These are phyloP conservation scores for Rhodotorula graminis DNA, from an alignment of 768 basidiomycete species.

Conservation along the genomic window DNA sequence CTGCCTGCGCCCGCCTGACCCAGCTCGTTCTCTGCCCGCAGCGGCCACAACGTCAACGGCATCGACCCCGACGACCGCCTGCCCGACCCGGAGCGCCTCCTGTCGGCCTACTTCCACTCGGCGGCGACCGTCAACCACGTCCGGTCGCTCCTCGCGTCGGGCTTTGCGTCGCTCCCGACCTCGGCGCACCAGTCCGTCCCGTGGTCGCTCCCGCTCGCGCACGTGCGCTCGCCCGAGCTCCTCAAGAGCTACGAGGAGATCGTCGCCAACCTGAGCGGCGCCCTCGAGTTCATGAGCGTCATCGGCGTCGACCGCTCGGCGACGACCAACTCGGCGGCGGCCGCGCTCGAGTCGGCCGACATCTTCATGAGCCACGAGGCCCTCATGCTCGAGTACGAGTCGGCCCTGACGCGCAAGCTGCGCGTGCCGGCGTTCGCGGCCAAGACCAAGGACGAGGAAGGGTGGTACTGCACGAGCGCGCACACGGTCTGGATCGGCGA, in stretches of 20 bases:
- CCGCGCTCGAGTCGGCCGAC: constrained; percentile 79
- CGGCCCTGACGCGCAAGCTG: constrained; percentile 69
- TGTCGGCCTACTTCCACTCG: constrained; percentile 96
- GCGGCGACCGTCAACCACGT: constrained; percentile 88
- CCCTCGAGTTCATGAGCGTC: constrained; percentile 84
- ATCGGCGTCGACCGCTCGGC: constrained; percentile 61
- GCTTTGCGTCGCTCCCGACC: constrained; percentile 73
- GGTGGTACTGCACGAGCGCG: constrained; percentile 32
- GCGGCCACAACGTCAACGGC: constrained; percentile 96
- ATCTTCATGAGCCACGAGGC: constrained; percentile 75
- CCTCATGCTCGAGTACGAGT: constrained; percentile 84
- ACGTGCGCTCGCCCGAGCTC: constrained; percentile 78
- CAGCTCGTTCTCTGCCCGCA: constrained; percentile 42
- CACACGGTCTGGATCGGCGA: constrained; percentile 93
- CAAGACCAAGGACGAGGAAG: not conserved
- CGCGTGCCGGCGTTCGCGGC: constrained; percentile 31
- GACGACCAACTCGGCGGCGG: constrained; percentile 51
- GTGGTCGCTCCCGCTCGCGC: constrained; percentile 69
- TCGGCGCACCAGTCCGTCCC: constrained; percentile 7
- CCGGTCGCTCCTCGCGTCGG: constrained; percentile 78
- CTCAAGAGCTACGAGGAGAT: constrained; percentile 73
- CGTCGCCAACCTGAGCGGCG: constrained; percentile 76
- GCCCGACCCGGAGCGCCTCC: constrained; percentile 82
- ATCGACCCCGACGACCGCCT: constrained; percentile 68
- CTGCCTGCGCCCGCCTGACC: not conserved